Conservation (phyloP, 1,139 yeast species). For the Yamadazyma blattariae region DNA sequence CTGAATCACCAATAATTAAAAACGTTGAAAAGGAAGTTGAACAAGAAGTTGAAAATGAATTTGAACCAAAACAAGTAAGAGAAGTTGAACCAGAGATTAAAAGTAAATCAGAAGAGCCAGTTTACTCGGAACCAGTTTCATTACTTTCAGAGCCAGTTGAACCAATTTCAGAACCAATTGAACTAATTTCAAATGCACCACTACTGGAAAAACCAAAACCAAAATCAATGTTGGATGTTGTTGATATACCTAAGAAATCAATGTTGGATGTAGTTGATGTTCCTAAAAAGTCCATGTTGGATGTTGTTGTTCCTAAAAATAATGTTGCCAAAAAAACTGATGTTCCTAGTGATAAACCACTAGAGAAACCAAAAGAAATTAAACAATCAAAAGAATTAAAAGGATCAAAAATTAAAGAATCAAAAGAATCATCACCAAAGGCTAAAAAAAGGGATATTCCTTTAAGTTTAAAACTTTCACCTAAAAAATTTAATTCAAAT, state of each 20-base stretch:
- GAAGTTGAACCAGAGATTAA: background rate
- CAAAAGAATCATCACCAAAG: background rate
- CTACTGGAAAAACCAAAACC: background rate
- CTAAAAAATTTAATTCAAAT: conserved; percentile 3
- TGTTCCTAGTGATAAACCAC: too few relatives aligned
- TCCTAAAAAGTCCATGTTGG: too few relatives aligned
- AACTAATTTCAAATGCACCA: too few relatives aligned
- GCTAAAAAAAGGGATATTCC: conserved; percentile 1
- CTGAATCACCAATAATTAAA: too few relatives aligned
- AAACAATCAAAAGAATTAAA: background rate
- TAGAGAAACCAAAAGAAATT: background rate
- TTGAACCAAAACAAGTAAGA: conserved; percentile 11
- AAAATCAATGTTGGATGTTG: conserved; percentile 18
- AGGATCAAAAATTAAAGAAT: background rate
- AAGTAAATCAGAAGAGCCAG: background rate
- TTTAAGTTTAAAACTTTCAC: conserved; percentile 3
- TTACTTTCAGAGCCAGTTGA: background rate
- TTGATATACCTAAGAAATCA: conserved; percentile 7
- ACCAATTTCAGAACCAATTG: background rate
- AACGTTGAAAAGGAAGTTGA: too few relatives aligned
- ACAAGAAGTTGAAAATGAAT: conserved; percentile 10
- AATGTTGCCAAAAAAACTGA: too few relatives aligned
- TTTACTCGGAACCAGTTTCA: too few relatives aligned
- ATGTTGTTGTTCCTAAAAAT: too few relatives aligned
- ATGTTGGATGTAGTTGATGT: conserved; percentile 17